A percentile compares a stretch with the other conserved stretches of the same genome.
These are phyloP conservation scores for Ascochyta rabiei DNA, from an alignment of 2,329 filamentous ascomycete genomes.

Conservation along the genomic window DNA sequence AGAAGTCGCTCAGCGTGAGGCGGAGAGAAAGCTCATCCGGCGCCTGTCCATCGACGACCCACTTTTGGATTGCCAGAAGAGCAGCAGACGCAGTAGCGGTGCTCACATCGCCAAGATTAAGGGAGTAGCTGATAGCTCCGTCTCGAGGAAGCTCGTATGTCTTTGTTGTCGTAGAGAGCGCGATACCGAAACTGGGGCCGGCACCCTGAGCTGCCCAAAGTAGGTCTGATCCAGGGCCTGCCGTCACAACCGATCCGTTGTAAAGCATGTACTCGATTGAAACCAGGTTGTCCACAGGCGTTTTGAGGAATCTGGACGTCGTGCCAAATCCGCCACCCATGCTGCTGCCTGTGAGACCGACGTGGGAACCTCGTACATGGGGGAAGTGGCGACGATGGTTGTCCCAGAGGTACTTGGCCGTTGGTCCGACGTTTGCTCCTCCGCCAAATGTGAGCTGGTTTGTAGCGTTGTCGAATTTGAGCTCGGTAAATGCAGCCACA, in stretches of 20 bases:
- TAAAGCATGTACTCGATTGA: conserved; percentile 20
- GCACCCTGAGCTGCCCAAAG: conserved; percentile 22
- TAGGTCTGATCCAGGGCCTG: conserved; percentile 14
- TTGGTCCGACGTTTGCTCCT: conserved; percentile 16
- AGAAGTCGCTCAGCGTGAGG: conserved; percentile 13
- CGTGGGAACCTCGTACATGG: conserved; percentile 19
- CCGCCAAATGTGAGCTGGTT: conserved; percentile 20
- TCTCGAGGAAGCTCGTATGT: conserved; percentile 12
- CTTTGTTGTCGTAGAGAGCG: conserved; percentile 16
- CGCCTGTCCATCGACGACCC: conserved; percentile 9
- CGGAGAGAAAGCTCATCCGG: conserved; percentile 24
- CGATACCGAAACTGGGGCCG: conserved; percentile 18
- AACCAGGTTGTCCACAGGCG: conserved; percentile 17
- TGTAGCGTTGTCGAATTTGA: conserved; percentile 20
- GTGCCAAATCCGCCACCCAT: conserved; percentile 20
- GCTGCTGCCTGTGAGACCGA: conserved; percentile 12
- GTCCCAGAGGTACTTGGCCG: conserved; percentile 16
- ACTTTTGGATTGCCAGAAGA: conserved; percentile 22
- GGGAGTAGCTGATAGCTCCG: conserved; percentile 15
- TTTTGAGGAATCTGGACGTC: conserved; percentile 14
- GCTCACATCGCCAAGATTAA: conserved; percentile 4
- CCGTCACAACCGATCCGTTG: conserved; percentile 16
- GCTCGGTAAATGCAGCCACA: conserved; percentile 12
- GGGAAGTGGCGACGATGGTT: conserved; percentile 14
- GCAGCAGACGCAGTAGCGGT: conserved; percentile 8